These are phyloP conservation scores for Monilinia vaccinii-corymbosi DNA, from an alignment of 2,329 filamentous ascomycete genomes.

Conservation along the genomic window DNA sequence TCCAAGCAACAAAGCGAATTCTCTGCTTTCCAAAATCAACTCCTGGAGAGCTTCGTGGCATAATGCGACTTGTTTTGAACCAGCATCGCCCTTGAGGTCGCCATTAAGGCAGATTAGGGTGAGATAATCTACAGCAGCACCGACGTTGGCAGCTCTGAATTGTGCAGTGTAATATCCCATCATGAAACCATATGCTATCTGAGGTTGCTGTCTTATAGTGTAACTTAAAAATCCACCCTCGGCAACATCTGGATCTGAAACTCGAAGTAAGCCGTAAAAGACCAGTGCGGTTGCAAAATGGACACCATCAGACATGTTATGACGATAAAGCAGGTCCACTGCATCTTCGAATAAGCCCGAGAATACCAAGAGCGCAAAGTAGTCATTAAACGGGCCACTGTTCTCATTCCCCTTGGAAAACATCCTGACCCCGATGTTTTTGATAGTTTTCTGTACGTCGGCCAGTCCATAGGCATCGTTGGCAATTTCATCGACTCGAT, in stretches of 20 bases:
- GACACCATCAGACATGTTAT: constrained; percentile 86
- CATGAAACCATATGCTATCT: constrained; percentile 91
- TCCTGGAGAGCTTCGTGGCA: constrained; percentile 92
- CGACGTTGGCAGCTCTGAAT: constrained; percentile 84
- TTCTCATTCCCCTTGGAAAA: constrained; percentile 71
- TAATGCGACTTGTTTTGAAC: constrained; percentile 66
- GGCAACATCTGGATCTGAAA: constrained; percentile 68
- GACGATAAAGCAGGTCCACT: constrained; percentile 80
- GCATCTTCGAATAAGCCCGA: constrained; percentile 93
- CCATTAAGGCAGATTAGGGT: constrained; percentile 84
- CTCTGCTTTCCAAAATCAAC: constrained; percentile 89
- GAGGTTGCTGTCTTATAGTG: constrained; percentile 61
- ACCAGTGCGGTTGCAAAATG: constrained; percentile 87
- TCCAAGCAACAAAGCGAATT: constrained; percentile 88
- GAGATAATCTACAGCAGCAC: constrained; percentile 88
- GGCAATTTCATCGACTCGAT: constrained; percentile 54
- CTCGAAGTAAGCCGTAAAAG: constrained; percentile 82
- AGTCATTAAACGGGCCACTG: constrained; percentile 74
- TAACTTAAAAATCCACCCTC: constrained; percentile 61
- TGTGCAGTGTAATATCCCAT: constrained; percentile 92
- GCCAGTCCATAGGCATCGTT: constrained; percentile 55
- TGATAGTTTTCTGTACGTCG: constrained; percentile 69
- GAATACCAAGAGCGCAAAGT: constrained; percentile 85
- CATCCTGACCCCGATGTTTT: constrained; percentile 83
- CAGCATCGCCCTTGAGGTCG: constrained; percentile 66